phyloP scores from a whole-genome alignment of 768 basidiomycete genomes.

The Termitomyces sp. region DNA sequence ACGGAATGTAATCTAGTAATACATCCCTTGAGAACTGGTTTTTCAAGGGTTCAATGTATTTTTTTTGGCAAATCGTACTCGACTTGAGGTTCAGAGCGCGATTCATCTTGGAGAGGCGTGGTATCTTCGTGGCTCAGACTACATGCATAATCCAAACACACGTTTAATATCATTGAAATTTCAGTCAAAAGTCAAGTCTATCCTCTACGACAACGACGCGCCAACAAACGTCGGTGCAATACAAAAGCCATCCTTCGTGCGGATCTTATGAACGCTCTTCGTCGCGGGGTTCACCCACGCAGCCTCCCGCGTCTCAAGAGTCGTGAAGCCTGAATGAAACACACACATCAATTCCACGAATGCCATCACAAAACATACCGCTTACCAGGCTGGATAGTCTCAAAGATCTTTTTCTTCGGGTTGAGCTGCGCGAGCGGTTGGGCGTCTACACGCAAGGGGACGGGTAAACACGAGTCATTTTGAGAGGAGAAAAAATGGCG shows the following conservation, averaged over 20 bases:
- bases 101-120: neutral
- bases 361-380: neutral
- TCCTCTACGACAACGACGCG: constrained; percentile 38
- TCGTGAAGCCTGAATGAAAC: constrained; percentile 67
- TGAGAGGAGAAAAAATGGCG: no score
- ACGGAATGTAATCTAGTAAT: neutral
- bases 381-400: constrained; percentile 87
- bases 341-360: neutral
- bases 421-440: constrained; percentile 81
- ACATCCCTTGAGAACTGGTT: constrained; percentile 7
- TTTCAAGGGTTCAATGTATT: neutral
- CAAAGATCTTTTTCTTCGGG: constrained; percentile 99
- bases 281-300: constrained; percentile 89
- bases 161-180: neutral
- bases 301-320: constrained; percentile 80
- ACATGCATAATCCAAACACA: neutral
- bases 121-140: no score
- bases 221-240: constrained; percentile 77
- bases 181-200: neutral
- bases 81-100: neutral
- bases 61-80: no score
- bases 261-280: constrained; percentile 74
- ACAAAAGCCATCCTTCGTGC: constrained; percentile 82
- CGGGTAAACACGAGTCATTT: no score
- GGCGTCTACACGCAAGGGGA: constrained; percentile 30